These are phyloP conservation scores for Pestalotiopsis sp. DNA, from an alignment of 2,329 filamentous ascomycete species.

Conservation along the genomic window DNA sequence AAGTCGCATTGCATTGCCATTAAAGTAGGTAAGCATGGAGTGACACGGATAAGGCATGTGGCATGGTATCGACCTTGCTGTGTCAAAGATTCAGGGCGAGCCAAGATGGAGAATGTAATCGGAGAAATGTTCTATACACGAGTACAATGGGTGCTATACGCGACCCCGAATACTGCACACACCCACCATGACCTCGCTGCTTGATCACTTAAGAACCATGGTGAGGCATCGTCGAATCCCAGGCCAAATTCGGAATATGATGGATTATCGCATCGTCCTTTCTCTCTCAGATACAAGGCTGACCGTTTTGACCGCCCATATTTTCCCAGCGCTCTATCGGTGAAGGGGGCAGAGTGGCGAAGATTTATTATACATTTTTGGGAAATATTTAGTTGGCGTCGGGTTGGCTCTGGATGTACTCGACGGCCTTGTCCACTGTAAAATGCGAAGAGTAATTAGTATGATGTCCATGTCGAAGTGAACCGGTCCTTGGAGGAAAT, in stretches of 20 bases:
- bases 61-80: too few species aligned
- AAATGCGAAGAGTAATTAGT: slow-evolving; percentile 20
- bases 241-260: not conserved
- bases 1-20: too few species aligned
- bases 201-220: not conserved
- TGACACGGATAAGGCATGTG: too few species aligned
- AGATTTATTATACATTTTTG: slow-evolving; percentile 24
- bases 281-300: not conserved
- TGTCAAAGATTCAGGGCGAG: too few species aligned
- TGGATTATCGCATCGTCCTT: slow-evolving; percentile 5
- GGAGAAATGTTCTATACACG: slow-evolving; percentile 34
- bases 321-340: not conserved
- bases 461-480: slow-evolving; percentile 18
- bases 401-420: slow-evolving; percentile 91
- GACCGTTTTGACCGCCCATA: not conserved
- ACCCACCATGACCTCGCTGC: slow-evolving; percentile 8
- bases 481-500: slow-evolving; percentile 18
- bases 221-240: not conserved
- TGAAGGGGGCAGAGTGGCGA: slow-evolving; percentile 15
- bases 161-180: slow-evolving; percentile 2
- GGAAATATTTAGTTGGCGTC: slow-evolving; percentile 69
- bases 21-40: too few species aligned
- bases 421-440: slow-evolving; percentile 88
- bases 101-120: not conserved
- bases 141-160: slow-evolving; percentile 28